Base-by-base conservation (phyloP, 371 early-diverging fungal genomes). In the Lichtheimia corymbifera region DNA sequence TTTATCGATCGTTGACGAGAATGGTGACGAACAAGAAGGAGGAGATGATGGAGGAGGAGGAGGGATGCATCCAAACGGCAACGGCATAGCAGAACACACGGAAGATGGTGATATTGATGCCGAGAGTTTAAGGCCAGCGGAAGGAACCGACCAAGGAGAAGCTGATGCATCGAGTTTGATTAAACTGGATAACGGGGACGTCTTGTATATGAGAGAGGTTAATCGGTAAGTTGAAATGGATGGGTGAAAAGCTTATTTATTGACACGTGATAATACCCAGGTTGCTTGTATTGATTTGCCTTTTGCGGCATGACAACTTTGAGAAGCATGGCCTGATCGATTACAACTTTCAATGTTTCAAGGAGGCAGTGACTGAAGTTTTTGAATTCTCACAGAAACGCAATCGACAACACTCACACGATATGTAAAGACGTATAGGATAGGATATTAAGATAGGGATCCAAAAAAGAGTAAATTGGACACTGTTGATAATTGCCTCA, bases 321-420 rank as follows among this genome's bases (percentile, higher is more conserved):
- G 93, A 91, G 62, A 92, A 91, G 66, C 91, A 90, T 64, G 96
- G 93, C 4, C 65, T 95, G 68, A 85, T 95, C 53, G 94, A 95
- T 62, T 93, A 91, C 76, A 95, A 95, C 64, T 93, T 95, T 50
- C 87, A 86, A 56, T 89, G 89, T 63, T 89, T 89, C 64, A 89
- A 89, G 68, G 83, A 87, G 58, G 88, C 89, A 27, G 84, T 89
- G 54, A 82, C 84, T 12, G 85, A 89, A 59, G 88, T 89, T 5
- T 85, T 89, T 75, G 87, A 89, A 50, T 77, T 89, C 53, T 77
- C 81, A 30, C 72, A 78, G 61, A 75, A 73, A 54, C 53, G 76
- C 59, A 77, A 70, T 61, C 71, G 59, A 42, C 76, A 79, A 35
- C 73, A 77, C 25, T 45, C 27, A 17, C 42, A 55, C 22, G 30